These are phyloP conservation scores for Nasturtium officinale DNA, from an alignment of 345 rosid species.

Conservation along the genomic window DNA sequence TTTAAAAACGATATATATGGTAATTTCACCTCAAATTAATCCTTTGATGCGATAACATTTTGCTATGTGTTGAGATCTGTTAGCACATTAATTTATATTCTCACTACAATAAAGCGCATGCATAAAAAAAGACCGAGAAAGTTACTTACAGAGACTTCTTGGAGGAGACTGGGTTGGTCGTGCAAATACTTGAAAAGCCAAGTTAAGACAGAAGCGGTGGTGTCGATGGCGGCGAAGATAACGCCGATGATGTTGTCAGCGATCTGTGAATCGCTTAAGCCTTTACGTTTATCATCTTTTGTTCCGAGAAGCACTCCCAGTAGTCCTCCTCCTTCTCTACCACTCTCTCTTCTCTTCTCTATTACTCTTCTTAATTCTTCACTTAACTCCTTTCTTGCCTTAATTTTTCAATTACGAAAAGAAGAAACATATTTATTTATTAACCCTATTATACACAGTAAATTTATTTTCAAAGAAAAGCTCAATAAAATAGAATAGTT, in stretches of 20 bases:
- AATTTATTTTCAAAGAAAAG: too few relatives aligned
- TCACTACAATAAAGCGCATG: neutral
- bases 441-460: neutral
- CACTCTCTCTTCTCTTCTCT: constrained; percentile 61
- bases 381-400: constrained; percentile 75
- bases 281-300: constrained; percentile 46
- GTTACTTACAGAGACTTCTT: constrained; percentile 61
- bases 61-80: neutral
- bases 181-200: constrained; percentile 88
- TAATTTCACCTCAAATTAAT: neutral
- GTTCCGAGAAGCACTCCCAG: constrained; percentile 64
- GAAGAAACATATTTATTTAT: neutral
- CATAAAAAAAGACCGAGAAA: neutral
- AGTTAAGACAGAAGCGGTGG: constrained; percentile 84
- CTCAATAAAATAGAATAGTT: neutral
- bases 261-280: constrained; percentile 75
- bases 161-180: constrained; percentile 61
- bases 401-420: neutral
- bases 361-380: constrained; percentile 61
- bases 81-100: neutral
- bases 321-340: constrained; percentile 55
- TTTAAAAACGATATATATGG: neutral
- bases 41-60: neutral
- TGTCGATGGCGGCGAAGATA: constrained; percentile 94
- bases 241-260: constrained; percentile 94